phyloP scores from a whole-genome alignment of 257 asterid genomes.

The Capsicum pubescens region DNA sequence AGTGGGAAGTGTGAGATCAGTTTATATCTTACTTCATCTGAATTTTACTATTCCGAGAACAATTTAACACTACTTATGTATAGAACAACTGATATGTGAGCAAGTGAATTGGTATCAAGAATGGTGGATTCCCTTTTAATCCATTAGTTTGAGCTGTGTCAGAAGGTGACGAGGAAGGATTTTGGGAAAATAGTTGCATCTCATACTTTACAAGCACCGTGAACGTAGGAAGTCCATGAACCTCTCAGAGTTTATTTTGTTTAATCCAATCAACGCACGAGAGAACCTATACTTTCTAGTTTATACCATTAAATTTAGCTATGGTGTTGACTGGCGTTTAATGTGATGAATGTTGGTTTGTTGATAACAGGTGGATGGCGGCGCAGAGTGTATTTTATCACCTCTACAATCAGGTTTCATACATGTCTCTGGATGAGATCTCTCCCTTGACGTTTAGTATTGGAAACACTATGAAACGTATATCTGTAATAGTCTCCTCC shows the following conservation, averaged over 20 bases:
- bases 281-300: not conserved
- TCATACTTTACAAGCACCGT: not conserved
- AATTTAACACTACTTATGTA: not conserved
- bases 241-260: not conserved
- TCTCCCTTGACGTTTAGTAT: slow-evolving; percentile 95
- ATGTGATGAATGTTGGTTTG: slow-evolving; percentile 44
- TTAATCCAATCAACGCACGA: not conserved
- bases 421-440: slow-evolving; percentile 96
- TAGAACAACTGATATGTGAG: not conserved
- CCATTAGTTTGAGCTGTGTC: not conserved
- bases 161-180: not conserved
- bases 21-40: not conserved
- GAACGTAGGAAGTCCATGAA: not conserved
- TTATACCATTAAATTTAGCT: not conserved
- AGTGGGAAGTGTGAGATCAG: not conserved
- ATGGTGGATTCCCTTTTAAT: not conserved
- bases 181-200: not conserved
- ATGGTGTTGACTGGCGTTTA: slow-evolving; percentile 32
- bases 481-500: slow-evolving; percentile 90
- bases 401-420: slow-evolving; percentile 94
- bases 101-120: not conserved
- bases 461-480: slow-evolving; percentile 97
- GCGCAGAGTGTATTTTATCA: slow-evolving; percentile 96
- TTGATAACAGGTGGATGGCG: slow-evolving; percentile 79
- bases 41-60: not conserved